Evolutionary conservation across 2,329 filamentous ascomycete species (phyloP).

Genomic region (Colletotrichum camelliae): DNA sequence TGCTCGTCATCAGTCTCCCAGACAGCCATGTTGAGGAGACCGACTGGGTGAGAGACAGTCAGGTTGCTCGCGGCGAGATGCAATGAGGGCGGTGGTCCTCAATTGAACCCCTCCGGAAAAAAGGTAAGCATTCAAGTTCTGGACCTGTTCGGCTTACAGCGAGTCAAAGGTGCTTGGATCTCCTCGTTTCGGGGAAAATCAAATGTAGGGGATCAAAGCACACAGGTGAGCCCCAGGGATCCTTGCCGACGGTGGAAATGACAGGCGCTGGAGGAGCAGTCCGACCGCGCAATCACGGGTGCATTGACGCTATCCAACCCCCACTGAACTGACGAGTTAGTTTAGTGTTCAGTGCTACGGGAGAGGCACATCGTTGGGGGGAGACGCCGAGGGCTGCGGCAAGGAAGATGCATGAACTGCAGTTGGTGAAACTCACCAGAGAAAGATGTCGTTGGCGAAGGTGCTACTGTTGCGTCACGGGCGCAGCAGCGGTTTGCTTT

Average conservation of each 20-base stretch:
- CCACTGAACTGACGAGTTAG: conserved; percentile 17
- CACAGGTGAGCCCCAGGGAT: conserved; percentile 16
- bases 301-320: conserved; percentile 20
- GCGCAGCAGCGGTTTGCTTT: neutral
- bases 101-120: conserved; percentile 15
- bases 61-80: neutral
- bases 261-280: conserved; percentile 11
- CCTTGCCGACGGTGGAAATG: conserved; percentile 19
- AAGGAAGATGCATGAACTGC: conserved; percentile 22
- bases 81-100: neutral
- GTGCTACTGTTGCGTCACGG: neutral
- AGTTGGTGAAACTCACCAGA: conserved; percentile 9
- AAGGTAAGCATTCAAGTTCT: conserved; percentile 13
- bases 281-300: conserved; percentile 16
- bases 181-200: conserved; percentile 12
- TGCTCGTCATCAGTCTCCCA: conserved; percentile 72
- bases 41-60: neutral
- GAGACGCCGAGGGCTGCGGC: neutral
- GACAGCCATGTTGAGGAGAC: conserved; percentile 48
- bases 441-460: neutral
- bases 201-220: conserved; percentile 22
- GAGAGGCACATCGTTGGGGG: neutral
- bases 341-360: conserved; percentile 11
- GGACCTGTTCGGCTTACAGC: neutral
- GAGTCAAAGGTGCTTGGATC: conserved; percentile 18